A percentile compares a stretch with the other conserved stretches of the same genome.
Evolutionary conservation across 2,329 filamentous ascomycete species (phyloP).

Genomic region (Malbranchea zuffiana): DNA sequence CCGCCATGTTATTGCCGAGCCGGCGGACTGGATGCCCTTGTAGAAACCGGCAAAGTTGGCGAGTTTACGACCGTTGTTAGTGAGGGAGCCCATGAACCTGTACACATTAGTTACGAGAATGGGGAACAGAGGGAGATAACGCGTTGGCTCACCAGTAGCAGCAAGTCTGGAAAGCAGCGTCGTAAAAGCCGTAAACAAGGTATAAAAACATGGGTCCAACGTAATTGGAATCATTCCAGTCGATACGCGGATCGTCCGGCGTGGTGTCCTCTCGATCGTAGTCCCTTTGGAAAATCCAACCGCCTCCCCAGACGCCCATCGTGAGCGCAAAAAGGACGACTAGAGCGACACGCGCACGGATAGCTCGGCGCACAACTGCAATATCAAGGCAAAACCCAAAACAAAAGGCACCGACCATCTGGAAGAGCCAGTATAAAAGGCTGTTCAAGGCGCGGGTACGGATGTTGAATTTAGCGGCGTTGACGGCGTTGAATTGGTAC

Average conservation of each 20-base stretch:
- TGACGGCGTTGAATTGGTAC: constrained; percentile 68
- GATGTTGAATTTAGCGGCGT: constrained; percentile 58
- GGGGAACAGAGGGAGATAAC: not conserved
- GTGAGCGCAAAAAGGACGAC: constrained; percentile 55
- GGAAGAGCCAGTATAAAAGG: constrained; percentile 66
- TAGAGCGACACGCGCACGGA: constrained; percentile 57
- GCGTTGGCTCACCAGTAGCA: constrained; percentile 61
- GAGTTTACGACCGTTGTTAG: constrained; percentile 82
- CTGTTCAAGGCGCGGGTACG: constrained; percentile 68
- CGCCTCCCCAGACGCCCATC: constrained; percentile 71
- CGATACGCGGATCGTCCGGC: constrained; percentile 19
- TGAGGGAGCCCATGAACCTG: constrained; percentile 83
- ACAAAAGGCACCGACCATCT: constrained; percentile 64
- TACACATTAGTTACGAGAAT: not conserved
- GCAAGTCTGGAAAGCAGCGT: constrained; percentile 80
- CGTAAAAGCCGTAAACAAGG: constrained; percentile 82
- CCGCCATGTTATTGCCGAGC: constrained; percentile 51
- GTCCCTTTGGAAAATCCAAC: constrained; percentile 61
- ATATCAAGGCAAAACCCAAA: constrained; percentile 64
- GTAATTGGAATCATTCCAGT: constrained; percentile 46
- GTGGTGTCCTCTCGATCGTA: constrained; percentile 40
- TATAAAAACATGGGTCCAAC: constrained; percentile 77
- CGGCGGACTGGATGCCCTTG: constrained; percentile 83
- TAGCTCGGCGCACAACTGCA: constrained; percentile 47
- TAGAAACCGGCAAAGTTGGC: constrained; percentile 89